Conservation (phyloP, 768 basidiomycete species). For the Lenzites betulinus region DNA sequence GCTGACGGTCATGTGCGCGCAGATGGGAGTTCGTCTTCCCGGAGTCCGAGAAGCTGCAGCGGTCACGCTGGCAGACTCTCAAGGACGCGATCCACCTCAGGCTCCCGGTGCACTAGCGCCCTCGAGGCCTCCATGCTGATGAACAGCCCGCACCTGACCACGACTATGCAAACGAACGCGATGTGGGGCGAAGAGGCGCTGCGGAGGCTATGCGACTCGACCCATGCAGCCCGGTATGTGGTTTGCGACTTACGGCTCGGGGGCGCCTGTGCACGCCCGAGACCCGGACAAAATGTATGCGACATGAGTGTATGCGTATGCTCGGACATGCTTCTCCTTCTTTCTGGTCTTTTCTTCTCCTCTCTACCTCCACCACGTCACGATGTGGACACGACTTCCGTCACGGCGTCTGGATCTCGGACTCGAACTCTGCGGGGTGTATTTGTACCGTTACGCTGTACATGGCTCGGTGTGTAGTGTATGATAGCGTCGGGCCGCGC, state of each 20-base stretch:
- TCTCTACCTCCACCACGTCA: background rate
- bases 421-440: background rate
- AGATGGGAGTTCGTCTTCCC: conserved; percentile 36
- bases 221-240: background rate
- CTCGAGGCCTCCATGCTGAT: background rate
- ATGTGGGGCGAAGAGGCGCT: background rate
- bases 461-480: background rate
- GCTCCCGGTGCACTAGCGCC: conserved; percentile 13
- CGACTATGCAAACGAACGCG: background rate
- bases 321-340: conserved; percentile 1
- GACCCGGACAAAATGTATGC: background rate
- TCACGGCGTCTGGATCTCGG: background rate
- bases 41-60: conserved; percentile 25
- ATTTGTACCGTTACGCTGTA: background rate
- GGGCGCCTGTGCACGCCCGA: background rate
- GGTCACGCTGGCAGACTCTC: conserved; percentile 31
- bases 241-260: background rate
- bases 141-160: background rate
- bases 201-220: background rate
- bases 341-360: background rate
- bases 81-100: conserved; percentile 29
- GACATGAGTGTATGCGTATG: conserved; percentile 1
- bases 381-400: background rate
- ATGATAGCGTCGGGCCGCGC: background rate
- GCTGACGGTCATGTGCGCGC: conserved; percentile 6